Base-by-base conservation (phyloP, 2,329 filamentous ascomycete genomes). In the Tolypocladium pustulatum region DNA sequence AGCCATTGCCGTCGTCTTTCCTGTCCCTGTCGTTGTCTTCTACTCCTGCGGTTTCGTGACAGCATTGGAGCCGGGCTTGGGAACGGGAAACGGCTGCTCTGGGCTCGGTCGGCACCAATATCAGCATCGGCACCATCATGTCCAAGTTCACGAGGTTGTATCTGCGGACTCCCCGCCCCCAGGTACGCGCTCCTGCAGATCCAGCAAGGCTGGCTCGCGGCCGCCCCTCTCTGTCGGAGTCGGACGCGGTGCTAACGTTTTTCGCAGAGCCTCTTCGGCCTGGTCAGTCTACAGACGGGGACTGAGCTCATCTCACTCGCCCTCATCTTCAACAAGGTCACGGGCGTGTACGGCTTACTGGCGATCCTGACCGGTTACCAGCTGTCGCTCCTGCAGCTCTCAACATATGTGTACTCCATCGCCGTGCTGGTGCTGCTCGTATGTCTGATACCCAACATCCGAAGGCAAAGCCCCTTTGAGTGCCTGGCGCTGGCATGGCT, bases 341-440 rank as follows among this genome's bases (percentile, higher is more conserved):
- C 90, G 55, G 92, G 91, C 59, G 80, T 96, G 65, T 97, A 96
- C 74, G 92, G 92, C 64, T 81, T 97, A 51, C 86, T 97, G 65
- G 91, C 92, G 60, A 83, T 96, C 65, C 79, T 96, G 63, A 96
- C 92, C 30, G 93, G 93, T 70, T 91, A 90, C 73, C 80, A 87
- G 65, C 84, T 96, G 62, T 92, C 90, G 57, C 80, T 86, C 36
- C 81, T 94, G 30, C 93, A 97, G 73, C 81, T 96, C 59, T 89
- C 88, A 59, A 94, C 95, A 81, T 97, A 96, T 79, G 81, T 96
- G 55, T 96, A 96, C 80, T 94, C 89, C 32, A 81, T 94, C 61
- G 66, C 83, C 62, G 82, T 89, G 34, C 84, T 96, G 63, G 77
- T 81, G 63, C 74, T 88, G 53, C 82, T 90, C 64, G 79, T 83